Base-by-base conservation (phyloP, 441 rosid species). In the Populus hybrid region DNA sequence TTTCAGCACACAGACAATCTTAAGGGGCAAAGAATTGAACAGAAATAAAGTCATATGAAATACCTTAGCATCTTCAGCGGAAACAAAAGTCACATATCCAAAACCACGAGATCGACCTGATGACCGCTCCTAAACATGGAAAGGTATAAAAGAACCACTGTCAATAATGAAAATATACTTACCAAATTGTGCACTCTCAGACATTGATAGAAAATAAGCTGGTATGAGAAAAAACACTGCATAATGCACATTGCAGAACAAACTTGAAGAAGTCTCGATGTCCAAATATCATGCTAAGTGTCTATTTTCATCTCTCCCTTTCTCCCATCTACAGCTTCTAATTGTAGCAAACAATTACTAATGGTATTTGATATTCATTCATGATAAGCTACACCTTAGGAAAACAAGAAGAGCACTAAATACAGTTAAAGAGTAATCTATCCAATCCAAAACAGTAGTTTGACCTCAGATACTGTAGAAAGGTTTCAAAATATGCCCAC, bases 21-120 rank as follows among this genome's bases (percentile, higher is more conserved):
- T 34, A 57, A 76, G n/a, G 20, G 8, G n/a, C 14, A 7, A 5
- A 32, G 14, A 74, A 30, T 3, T 36, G 12, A 57, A 32, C 9
- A 21, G n/a, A 34, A 23, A 46, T 18, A 21, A 46, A 21, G 35
- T 10, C 54, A 69, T 54, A 8, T 70, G 65, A 24, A 40, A 67
- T 77, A 90, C 98, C 95, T 95, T 90, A 35, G 97, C 97, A 87
- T 94, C 97, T 76, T 94, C 93, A 71, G 77, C 87, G 6, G 92
- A 88, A 74, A 82, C 90, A 85, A 94, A 94, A 34, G 99, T 95
- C 38, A 94, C 98, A 81, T 95, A 95, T 61, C 98, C 99, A 85
- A 95, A 95, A 69, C 98, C 99, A 81, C 97, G 99, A 80, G 98
- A 94, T 66, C 99, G 90, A 36, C 99, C 99, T 0, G 95, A 89